Conservation (phyloP, 1,284 basidiomycete genomes). For the Boletus sp. region DNA sequence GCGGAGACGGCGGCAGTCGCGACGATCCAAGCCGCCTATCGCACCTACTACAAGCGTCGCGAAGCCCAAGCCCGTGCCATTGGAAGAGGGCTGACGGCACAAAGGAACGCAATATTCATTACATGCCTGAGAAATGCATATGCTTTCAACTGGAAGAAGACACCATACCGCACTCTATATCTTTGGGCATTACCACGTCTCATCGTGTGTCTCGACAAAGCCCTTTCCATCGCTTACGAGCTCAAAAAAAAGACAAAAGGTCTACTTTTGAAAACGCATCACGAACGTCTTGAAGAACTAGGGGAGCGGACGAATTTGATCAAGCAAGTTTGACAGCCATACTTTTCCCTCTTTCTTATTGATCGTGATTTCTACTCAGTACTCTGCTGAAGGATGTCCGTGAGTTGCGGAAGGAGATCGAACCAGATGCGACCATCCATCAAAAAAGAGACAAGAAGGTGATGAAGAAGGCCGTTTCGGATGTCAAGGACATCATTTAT, state of each 20-base stretch:
- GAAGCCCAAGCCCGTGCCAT: conserved; percentile 29
- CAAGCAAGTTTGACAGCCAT: conserved; percentile 31
- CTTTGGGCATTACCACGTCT: conserved; percentile 55
- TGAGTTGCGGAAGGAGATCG: conserved; percentile 33
- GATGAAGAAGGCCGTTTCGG: conserved; percentile 32
- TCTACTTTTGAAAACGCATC: conserved; percentile 34
- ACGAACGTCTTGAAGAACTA: conserved; percentile 42
- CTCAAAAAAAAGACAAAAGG: conserved; percentile 43
- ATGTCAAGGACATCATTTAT: conserved; percentile 33
- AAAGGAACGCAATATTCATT: conserved; percentile 37
- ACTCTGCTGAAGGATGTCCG: conserved; percentile 25
- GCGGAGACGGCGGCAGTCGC: conserved; percentile 23
- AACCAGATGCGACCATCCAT: conserved; percentile 36
- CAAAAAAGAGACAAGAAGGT: conserved; percentile 15
- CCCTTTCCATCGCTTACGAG: conserved; percentile 33
- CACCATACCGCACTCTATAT: conserved; percentile 48
- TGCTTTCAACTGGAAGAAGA: conserved; percentile 40
- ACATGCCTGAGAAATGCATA: conserved; percentile 40
- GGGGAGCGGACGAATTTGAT: conserved; percentile 36
- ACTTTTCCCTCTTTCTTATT: background rate
- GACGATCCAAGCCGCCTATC: conserved; percentile 27
- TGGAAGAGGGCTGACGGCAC: conserved; percentile 33
- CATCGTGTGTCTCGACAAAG: conserved; percentile 48
- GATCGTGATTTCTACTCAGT: conserved; percentile 16
- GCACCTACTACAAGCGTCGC: conserved; percentile 29